These are phyloP conservation scores for Colletotrichum horii DNA, from an alignment of 2,329 filamentous ascomycete species.

Conservation along the genomic window DNA sequence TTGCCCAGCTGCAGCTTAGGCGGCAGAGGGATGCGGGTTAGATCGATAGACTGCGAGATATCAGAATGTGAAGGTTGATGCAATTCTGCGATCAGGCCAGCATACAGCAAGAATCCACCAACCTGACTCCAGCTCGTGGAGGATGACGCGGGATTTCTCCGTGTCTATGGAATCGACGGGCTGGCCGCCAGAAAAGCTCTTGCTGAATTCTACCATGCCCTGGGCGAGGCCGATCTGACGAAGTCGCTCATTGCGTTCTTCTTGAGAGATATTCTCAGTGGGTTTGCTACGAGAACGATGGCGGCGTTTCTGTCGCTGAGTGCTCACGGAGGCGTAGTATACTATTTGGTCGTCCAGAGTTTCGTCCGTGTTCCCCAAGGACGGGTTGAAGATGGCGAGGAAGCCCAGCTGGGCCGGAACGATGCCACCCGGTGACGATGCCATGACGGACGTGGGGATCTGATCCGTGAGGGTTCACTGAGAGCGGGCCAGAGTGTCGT, in stretches of 20 bases:
- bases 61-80: background rate
- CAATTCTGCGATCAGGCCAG: constrained; percentile 36
- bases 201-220: constrained; percentile 93
- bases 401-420: constrained; percentile 87
- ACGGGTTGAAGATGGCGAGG: constrained; percentile 93
- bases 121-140: constrained; percentile 85
- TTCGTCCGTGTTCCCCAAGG: constrained; percentile 66
- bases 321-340: constrained; percentile 78
- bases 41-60: constrained; percentile 70
- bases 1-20: constrained; percentile 50
- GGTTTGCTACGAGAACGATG: constrained; percentile 47
- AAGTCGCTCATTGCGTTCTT: constrained; percentile 83
- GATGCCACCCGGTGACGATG: constrained; percentile 35
- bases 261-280: constrained; percentile 53
- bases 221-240: constrained; percentile 95
- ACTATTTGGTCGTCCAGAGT: constrained; percentile 82
- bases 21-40: constrained; percentile 74
- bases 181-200: constrained; percentile 80
- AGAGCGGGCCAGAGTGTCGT: background rate
- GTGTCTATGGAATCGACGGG: constrained; percentile 88
- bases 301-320: constrained; percentile 43
- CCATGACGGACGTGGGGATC: constrained; percentile 2
- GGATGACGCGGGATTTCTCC: constrained; percentile 81
- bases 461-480: background rate
- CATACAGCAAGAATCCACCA: constrained; percentile 96